Percentiles rank a stretch among this genome's conserved stretches.
Evolutionary conservation across 371 early-diverging fungal genomes (phyloP).

Genomic region (Choanephora cucurbitarum): DNA sequence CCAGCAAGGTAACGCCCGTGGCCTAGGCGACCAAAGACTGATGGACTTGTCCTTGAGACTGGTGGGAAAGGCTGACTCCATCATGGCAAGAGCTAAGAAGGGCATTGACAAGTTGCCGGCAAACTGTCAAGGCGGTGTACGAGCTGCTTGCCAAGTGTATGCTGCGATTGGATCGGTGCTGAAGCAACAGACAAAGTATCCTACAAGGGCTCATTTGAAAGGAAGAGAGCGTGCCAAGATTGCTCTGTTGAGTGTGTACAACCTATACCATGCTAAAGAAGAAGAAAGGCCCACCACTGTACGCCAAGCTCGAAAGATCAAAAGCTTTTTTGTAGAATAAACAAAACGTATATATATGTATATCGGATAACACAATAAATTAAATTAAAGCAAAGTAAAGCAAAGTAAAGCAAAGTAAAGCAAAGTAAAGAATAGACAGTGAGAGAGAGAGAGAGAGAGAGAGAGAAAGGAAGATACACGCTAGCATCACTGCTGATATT

Average conservation of each 20-base stretch:
- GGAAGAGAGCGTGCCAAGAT: slow-evolving; percentile 22
- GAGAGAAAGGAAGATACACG: too few relatives aligned
- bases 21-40: slow-evolving; percentile 25
- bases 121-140: slow-evolving; percentile 44
- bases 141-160: slow-evolving; percentile 57
- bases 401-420: too few relatives aligned
- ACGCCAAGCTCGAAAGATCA: slow-evolving; percentile 8
- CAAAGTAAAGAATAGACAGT: too few relatives aligned
- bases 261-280: background rate
- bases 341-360: slow-evolving; percentile 1
- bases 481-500: too few relatives aligned
- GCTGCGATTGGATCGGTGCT: slow-evolving; percentile 39
- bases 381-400: too few relatives aligned
- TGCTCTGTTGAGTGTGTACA: slow-evolving; percentile 32
- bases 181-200: slow-evolving; percentile 3
- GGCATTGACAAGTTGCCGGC: slow-evolving; percentile 47
- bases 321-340: slow-evolving; percentile 25
- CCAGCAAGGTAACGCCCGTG: slow-evolving; percentile 26
- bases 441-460: too few relatives aligned
- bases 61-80: slow-evolving; percentile 26
- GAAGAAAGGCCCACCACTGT: too few relatives aligned
- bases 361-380: too few relatives aligned
- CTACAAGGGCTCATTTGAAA: slow-evolving; percentile 32
- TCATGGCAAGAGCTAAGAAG: slow-evolving; percentile 25
- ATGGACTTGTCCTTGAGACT: slow-evolving; percentile 26